Evolutionary conservation across 164 flowering plant species (phyloP).

Genomic region (Annona cherimola): DNA sequence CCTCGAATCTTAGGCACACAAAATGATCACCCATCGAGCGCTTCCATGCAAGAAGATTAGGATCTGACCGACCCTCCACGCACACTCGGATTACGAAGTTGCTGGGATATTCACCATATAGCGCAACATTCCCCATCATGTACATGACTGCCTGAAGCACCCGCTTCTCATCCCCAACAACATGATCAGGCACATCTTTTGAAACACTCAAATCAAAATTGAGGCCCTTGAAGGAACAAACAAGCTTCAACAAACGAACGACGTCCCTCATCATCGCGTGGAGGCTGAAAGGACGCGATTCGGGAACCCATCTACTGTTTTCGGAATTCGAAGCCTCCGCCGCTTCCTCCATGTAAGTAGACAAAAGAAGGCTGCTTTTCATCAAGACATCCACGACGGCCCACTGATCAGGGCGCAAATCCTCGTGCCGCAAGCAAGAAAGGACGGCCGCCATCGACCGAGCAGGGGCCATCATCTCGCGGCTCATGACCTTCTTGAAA

Average conservation of each 20-base stretch:
- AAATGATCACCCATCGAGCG: conserved; percentile 11
- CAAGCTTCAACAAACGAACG: conserved; percentile 36
- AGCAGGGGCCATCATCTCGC: conserved; percentile 52
- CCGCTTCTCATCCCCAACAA: conserved; percentile 57
- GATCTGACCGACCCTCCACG: conserved; percentile 20
- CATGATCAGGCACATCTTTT: conserved; percentile 41
- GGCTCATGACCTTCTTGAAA: conserved; percentile 55
- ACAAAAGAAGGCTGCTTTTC: conserved; percentile 40
- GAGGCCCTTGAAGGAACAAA: conserved; percentile 34
- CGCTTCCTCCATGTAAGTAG: conserved; percentile 50
- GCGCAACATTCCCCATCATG: conserved; percentile 48
- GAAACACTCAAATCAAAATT: conserved; percentile 33
- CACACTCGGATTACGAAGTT: conserved; percentile 29
- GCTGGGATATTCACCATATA: conserved; percentile 16
- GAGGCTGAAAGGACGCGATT: conserved; percentile 30
- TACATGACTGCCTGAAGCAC: conserved; percentile 54
- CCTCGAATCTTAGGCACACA: conserved; percentile 24
- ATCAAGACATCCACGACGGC: conserved; percentile 45
- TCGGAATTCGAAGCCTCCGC: conserved; percentile 27
- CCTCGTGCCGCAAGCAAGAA: conserved; percentile 41
- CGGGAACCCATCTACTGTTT: conserved; percentile 14
- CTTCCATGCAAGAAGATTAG: conserved; percentile 11
- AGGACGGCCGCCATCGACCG: conserved; percentile 48
- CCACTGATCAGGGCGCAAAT: conserved; percentile 22
- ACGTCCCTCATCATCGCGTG: conserved; percentile 48